phyloP scores from a whole-genome alignment of 1,139 yeast genomes.

The Lodderomyces theae region DNA sequence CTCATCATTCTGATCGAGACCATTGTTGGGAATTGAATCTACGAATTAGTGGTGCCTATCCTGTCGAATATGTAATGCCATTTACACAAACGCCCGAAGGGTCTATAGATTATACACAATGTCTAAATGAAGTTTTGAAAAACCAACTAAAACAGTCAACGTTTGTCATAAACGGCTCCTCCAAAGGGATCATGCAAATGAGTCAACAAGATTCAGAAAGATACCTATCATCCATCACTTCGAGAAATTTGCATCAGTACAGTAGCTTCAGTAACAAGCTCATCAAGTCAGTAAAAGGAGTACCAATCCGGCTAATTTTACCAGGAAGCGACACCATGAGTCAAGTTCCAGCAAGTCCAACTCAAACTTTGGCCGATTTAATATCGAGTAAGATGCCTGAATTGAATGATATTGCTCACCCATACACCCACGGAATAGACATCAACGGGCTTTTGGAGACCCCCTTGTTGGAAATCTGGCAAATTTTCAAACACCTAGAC shows the following conservation, averaged over 20 bases:
- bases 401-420: constrained; percentile 44
- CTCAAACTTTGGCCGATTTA: constrained; percentile 38
- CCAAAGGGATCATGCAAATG: constrained; percentile 73
- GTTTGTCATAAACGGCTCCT: constrained; percentile 66
- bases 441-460: constrained; percentile 38
- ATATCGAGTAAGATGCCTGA: constrained; percentile 44
- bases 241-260: constrained; percentile 29
- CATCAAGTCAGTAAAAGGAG: constrained; percentile 30
- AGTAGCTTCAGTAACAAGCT: constrained; percentile 27
- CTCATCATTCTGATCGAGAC: constrained; percentile 2
- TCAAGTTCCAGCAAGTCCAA: constrained; percentile 46
- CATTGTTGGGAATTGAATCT: constrained; percentile 50
- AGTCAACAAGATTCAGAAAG: constrained; percentile 56
- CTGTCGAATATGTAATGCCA: constrained; percentile 54
- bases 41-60: constrained; percentile 36
- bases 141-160: constrained; percentile 81
- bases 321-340: constrained; percentile 45
- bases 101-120: constrained; percentile 22
- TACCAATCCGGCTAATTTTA: constrained; percentile 63
- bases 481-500: constrained; percentile 59
- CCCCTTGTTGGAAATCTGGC: constrained; percentile 53
- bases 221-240: constrained; percentile 54
- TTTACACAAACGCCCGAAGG: constrained; percentile 18
- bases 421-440: constrained; percentile 64
- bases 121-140: constrained; percentile 55